Conservation (phyloP, 2,329 filamentous ascomycete species). For the Venturia oleaginea region DNA sequence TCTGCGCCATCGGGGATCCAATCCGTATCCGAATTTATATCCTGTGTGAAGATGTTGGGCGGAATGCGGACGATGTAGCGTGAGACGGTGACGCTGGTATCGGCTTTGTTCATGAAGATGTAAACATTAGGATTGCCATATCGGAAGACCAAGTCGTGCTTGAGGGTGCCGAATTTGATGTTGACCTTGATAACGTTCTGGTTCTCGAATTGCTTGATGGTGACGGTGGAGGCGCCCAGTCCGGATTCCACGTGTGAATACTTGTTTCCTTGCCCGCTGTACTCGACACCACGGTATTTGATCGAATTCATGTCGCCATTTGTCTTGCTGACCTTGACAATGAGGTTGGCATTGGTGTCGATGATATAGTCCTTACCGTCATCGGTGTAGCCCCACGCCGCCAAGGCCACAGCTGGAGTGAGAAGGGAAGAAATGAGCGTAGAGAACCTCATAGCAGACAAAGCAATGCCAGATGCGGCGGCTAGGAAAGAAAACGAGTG, state of each 20-base stretch:
- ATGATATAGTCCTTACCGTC: conserved; percentile 32
- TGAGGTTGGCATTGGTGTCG: conserved; percentile 24
- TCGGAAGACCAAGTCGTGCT: conserved; percentile 25
- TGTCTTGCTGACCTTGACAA: too few relatives aligned
- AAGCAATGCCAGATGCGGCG: not conserved
- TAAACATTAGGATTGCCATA: conserved; percentile 33
- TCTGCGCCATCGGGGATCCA: too few relatives aligned
- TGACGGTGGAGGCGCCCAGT: too few relatives aligned
- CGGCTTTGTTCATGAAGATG: conserved; percentile 36
- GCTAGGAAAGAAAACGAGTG: not conserved
- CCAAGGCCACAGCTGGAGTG: conserved; percentile 25
- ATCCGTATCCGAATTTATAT: too few relatives aligned
- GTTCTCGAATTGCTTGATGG: too few relatives aligned
- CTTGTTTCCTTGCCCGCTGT: too few relatives aligned
- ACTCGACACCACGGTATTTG: too few relatives aligned
- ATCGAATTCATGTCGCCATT: too few relatives aligned
- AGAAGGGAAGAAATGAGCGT: conserved; percentile 18
- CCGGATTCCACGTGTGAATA: too few relatives aligned
- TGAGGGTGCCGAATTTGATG: too few relatives aligned
- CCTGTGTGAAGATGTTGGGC: too few relatives aligned
- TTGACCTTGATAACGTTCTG: too few relatives aligned
- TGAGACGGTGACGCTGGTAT: conserved; percentile 30
- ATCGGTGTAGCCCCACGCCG: conserved; percentile 33
- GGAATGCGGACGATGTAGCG: conserved; percentile 26
- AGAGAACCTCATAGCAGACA: conserved; percentile 6